Conservation (phyloP, 306 rosid species). For the Hippophae gyantsensis region DNA sequence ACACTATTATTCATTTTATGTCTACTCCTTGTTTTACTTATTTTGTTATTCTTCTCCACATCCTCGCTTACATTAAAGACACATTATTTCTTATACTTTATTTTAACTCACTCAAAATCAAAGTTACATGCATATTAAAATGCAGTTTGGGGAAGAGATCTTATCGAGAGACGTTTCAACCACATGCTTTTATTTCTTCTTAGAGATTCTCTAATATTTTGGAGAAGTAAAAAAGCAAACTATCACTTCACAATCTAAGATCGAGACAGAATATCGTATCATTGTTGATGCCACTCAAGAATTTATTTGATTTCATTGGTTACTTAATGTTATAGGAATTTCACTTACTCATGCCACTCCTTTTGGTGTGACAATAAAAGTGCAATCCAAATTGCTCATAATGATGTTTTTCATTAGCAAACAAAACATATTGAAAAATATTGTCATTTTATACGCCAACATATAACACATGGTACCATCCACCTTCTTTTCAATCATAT, state of each 20-base stretch:
- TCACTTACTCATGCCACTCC: background rate
- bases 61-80: background rate
- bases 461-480: too few relatives aligned
- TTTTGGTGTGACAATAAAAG: background rate
- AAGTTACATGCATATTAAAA: background rate
- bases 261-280: background rate
- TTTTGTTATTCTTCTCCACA: background rate
- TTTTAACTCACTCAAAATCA: background rate
- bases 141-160: conserved; percentile 2
- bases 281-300: background rate
- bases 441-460: too few relatives aligned
- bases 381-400: background rate
- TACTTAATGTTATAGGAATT: background rate
- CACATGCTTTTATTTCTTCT: background rate
- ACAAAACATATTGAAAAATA: too few relatives aligned
- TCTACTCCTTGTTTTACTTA: too few relatives aligned
- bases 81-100: background rate
- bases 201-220: background rate
- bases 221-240: background rate
- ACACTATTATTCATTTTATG: too few relatives aligned
- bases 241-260: background rate
- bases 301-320: background rate
- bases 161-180: background rate
- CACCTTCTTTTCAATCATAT: too few relatives aligned
- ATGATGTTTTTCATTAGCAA: too few relatives aligned